Conservation (phyloP, 768 basidiomycete species). For the Gymnopilus dilepis region DNA sequence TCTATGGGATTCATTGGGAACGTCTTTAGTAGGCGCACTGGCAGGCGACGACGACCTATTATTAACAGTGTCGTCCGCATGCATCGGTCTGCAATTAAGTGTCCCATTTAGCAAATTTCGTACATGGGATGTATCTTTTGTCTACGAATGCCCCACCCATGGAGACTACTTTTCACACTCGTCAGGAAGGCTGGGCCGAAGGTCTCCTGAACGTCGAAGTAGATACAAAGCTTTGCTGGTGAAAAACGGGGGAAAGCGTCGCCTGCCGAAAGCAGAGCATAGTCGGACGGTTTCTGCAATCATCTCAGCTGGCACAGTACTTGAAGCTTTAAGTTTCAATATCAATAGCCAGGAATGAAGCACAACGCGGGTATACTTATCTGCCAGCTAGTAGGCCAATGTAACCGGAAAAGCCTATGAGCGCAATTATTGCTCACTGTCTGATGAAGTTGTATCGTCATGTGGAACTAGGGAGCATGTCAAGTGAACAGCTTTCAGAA, state of each 20-base stretch:
- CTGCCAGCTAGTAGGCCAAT: background rate
- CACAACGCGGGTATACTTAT: background rate
- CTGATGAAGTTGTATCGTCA: background rate
- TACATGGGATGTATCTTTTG: background rate
- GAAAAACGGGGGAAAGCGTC: no score
- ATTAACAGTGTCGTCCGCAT: background rate
- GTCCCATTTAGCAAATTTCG: constrained; percentile 6
- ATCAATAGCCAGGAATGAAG: background rate
- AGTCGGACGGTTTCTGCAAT: background rate
- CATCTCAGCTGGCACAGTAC: background rate
- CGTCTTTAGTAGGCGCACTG: background rate
- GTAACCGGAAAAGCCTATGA: background rate
- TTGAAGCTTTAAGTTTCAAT: background rate
- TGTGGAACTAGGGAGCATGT: background rate
- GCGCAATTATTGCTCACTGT: background rate
- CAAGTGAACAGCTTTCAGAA: background rate
- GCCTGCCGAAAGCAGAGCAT: background rate
- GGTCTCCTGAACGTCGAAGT: background rate
- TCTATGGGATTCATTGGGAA: background rate
- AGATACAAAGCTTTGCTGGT: background rate
- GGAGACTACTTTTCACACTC: background rate
- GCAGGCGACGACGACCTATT: background rate
- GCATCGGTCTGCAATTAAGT: background rate
- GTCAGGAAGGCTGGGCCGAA: background rate
- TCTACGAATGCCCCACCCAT: background rate